Percentiles rank a stretch among this genome's conserved stretches.
These are phyloP conservation scores for Anisodus acutangulus DNA, from an alignment of 257 asterid genomes.

Conservation along the genomic window DNA sequence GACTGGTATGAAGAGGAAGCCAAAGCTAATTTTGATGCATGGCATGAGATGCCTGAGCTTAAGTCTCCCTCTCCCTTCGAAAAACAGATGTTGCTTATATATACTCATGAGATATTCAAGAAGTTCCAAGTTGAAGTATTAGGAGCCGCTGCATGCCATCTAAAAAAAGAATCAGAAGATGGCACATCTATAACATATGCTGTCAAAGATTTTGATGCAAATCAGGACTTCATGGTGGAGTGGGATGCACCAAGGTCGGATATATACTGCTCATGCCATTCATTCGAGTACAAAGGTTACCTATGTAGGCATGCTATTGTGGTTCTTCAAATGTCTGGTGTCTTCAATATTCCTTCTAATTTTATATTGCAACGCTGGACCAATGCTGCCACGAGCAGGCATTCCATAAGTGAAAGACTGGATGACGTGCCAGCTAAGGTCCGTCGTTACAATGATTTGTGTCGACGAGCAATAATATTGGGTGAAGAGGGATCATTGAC, in stretches of 20 bases:
- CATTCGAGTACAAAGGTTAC: conserved; percentile 78
- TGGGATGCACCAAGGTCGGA: conserved; percentile 66
- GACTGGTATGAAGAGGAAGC: conserved; percentile 92
- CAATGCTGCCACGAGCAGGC: conserved; percentile 80
- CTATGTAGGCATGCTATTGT: conserved; percentile 90
- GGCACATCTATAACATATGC: conserved; percentile 52
- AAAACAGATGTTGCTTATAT: conserved; percentile 75
- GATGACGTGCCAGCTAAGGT: conserved; percentile 84
- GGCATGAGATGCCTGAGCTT: conserved; percentile 93
- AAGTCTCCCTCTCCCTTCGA: conserved; percentile 94
- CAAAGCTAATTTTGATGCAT: conserved; percentile 83
- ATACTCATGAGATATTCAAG: conserved; percentile 80
- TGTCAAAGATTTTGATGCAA: conserved; percentile 73
- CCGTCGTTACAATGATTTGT: conserved; percentile 83
- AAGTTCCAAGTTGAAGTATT: conserved; percentile 84
- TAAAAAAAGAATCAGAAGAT: conserved; percentile 72
- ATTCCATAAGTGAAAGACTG: conserved; percentile 61
- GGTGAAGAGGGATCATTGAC: conserved; percentile 97
- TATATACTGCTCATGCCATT: conserved; percentile 70
- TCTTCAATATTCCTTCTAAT: conserved; percentile 72
- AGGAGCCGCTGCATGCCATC: conserved; percentile 96
- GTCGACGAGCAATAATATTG: conserved; percentile 82
- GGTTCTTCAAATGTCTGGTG: conserved; percentile 97
- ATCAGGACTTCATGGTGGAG: conserved; percentile 69
- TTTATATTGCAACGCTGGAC: conserved; percentile 91